Base-by-base conservation (phyloP, 441 rosid genomes). In the Pelargonium exstipulatum region DNA sequence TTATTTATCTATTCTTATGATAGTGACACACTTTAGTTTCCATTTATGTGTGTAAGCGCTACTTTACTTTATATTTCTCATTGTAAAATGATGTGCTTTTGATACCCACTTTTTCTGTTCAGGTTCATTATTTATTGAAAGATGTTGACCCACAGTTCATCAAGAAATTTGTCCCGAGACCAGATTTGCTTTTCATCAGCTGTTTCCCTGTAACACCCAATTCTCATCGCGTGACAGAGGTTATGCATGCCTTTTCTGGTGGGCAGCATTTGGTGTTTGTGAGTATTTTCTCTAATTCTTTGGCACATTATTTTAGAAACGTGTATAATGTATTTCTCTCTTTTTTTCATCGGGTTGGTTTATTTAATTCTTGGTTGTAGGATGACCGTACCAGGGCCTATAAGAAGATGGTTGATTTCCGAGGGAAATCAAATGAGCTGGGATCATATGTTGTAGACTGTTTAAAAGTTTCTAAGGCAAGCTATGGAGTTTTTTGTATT, bases 131-230 rank as follows among this genome's bases (percentile, higher is more conserved):
- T 74, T 68, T 95, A 73, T 76, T 95, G 77, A 55, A 62, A 71
- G 88, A 79, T 62, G 83, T 95, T 63, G 95, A 92, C 80, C 79
- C 80, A 73, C 76, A 78, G 64, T 83, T 95, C 68, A 81, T 89
- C 37, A 68, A 69, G 79, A 85, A 81, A 74, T 88, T 72, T 64
- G 76, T 84, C 17, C 78, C 79, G 0, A 78, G 74, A 70, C 66
- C 57, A 43, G 83, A 82, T 58, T 79, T 86, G 17, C 63, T 87
- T 77, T 80, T 73, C 74, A 76, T 89, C 57, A 78, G 74, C 71
- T 81, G 79, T 72, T 89, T 92, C 78, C 90, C 97, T 0, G 91
- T 95, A 49, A 86, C 94, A 18, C 98, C 98, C 55, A 95, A 95
- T 66, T 77, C 83, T 82, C 90, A 88, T 61, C 98, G 98, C 32